Evolutionary conservation across 2,329 filamentous ascomycete genomes (phyloP), one percentile per base, ranked within the genome.

Genomic region (Cercospora canescens): DNA sequence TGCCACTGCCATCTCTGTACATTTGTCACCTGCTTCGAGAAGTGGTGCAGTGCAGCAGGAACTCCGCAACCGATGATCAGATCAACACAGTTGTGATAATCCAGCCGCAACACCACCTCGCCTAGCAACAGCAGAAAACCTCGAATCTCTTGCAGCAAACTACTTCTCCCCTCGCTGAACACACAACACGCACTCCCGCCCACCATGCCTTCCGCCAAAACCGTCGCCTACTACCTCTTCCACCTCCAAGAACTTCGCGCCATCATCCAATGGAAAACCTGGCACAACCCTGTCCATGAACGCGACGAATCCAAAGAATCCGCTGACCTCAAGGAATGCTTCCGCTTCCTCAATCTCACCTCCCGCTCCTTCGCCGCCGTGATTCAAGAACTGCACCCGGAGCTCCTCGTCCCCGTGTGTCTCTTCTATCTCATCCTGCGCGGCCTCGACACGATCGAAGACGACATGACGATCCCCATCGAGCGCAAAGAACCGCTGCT

Each of bases 391-490:
- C 87, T 99, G 50, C 94, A 97, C 77, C 93, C 93, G 1, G 94
- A 99, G 81, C 88, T 99, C 34, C 87, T 98, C 37, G 87, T 97
- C 45, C 93, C 95, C 26, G 86, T 98, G 54, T 89, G 90, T 63
- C 84, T 98, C 9, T 99, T 99, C 85, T 99, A 99, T 82, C 87
- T 99, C 30, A 87, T 93, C 61, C 86, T 99, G 62, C 92, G 95
- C 67, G 95, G 92, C 55, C 87, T 99, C 59, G 95, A 99, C 80
- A 99, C 95, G n/a, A 92, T 99, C 67, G 95, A 99, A 81, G 95
- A 99, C 84, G 95, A 99, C 80, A 98, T 97, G 89, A 96, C 93
- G 5, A 90, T 99, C 67, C 84, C 90, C 2, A 82, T 94, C 41
- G 85, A 87, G 70, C 89, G 86, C 76, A 99, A 99, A 82, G 91